Evolutionary conservation across 2,329 filamentous ascomycete species (phyloP).

Genomic region (Colletotrichum tofieldiae): DNA sequence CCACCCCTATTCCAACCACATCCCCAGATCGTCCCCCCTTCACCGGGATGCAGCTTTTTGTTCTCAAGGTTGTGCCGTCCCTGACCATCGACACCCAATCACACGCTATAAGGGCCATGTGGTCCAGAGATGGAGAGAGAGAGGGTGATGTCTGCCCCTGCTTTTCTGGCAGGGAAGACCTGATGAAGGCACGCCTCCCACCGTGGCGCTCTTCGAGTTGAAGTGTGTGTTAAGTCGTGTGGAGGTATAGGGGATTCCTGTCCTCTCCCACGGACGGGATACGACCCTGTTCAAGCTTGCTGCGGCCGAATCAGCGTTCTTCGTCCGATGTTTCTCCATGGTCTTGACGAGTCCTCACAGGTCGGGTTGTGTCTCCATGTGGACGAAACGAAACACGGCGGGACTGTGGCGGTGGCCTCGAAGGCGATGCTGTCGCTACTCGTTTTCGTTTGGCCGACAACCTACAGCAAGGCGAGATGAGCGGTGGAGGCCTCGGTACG

Average conservation of each 20-base stretch:
- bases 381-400: neutral
- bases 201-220: neutral
- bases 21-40: neutral
- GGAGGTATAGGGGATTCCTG: conserved; percentile 9
- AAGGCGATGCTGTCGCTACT: conserved; percentile 5
- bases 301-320: conserved; percentile 20
- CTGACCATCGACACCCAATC: conserved; percentile 35
- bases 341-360: conserved; percentile 11
- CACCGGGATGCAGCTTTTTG: neutral
- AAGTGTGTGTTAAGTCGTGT: neutral
- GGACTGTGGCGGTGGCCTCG: conserved; percentile 1
- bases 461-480: neutral
- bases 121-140: conserved; percentile 1
- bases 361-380: conserved; percentile 3
- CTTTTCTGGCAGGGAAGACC: conserved; percentile 5
- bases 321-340: conserved; percentile 8
- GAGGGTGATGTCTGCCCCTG: conserved; percentile 3
- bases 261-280: neutral
- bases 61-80: conserved; percentile 9
- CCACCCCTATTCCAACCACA: conserved; percentile 5
- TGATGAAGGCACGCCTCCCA: neutral
- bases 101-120: conserved; percentile 25
- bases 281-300: conserved; percentile 9
- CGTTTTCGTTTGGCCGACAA: neutral
- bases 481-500: neutral